Evolutionary conservation across 176 grass and related monocot genomes (phyloP).

Genomic region (Pontederia paniculata): DNA sequence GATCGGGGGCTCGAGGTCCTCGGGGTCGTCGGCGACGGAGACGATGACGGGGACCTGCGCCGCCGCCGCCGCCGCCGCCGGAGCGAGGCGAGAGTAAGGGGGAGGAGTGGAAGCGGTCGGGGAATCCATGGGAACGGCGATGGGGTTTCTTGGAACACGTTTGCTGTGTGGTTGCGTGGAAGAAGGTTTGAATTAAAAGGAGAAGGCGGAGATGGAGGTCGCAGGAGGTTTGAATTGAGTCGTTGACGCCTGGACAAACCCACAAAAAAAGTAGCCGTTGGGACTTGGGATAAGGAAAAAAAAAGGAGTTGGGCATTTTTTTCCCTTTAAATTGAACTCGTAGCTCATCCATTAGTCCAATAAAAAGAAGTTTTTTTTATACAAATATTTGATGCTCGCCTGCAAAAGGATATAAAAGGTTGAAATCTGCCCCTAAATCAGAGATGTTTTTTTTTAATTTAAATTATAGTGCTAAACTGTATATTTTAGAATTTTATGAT

Average conservation of each 20-base stretch:
- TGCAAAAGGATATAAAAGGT: too few relatives aligned
- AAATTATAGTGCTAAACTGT: too few relatives aligned
- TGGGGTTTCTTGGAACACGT: too few relatives aligned
- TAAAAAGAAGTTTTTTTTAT: too few relatives aligned
- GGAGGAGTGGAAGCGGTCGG: not conserved
- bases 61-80: too few relatives aligned
- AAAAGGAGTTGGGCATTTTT: too few relatives aligned
- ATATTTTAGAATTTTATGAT: too few relatives aligned
- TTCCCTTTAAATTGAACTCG: not conserved
- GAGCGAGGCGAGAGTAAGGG: not conserved
- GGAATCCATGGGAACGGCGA: not conserved
- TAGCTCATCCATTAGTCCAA: not conserved
- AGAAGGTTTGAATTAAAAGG: not conserved
- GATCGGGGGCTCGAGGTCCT: not conserved
- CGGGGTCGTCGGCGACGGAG: not conserved
- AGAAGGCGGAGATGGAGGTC: not conserved
- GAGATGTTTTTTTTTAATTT: too few relatives aligned
- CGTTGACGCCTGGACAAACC: not conserved
- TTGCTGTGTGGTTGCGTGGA: not conserved
- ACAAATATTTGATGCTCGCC: too few relatives aligned
- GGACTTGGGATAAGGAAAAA: not conserved
- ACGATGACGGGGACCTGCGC: too few relatives aligned
- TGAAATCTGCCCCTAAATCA: too few relatives aligned
- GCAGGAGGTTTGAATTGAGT: not conserved
- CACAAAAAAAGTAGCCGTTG: slow-evolving; percentile 5